Conservation (phyloP, 2,329 filamentous ascomycete genomes). For the Exserohilum rostratum region DNA sequence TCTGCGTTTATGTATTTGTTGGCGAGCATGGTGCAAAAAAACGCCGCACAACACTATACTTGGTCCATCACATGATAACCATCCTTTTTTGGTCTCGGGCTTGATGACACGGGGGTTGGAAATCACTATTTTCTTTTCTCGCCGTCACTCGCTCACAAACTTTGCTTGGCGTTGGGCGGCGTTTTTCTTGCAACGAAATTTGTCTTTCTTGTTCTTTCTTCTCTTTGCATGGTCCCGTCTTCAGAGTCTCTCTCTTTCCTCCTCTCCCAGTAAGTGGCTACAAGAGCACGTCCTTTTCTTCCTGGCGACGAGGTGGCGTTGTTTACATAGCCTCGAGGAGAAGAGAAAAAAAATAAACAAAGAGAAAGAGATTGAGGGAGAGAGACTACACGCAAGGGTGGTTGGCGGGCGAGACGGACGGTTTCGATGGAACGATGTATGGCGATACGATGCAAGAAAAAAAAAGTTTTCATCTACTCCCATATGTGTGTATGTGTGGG, state of each 20-base stretch:
- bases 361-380: not conserved
- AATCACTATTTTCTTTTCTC: not conserved
- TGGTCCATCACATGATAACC: slow-evolving; percentile 8
- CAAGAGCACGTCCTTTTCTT: not conserved
- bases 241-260: too few species aligned
- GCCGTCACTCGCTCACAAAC: slow-evolving; percentile 7
- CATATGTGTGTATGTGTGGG: too few species aligned
- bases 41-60: slow-evolving; percentile 22
- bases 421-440: too few species aligned
- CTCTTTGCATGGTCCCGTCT: too few species aligned
- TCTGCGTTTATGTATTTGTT: slow-evolving; percentile 24
- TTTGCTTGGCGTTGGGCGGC: slow-evolving; percentile 7
- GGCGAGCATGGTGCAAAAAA: slow-evolving; percentile 23
- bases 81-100: slow-evolving; percentile 1
- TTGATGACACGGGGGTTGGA: not conserved
- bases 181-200: slow-evolving; percentile 1
- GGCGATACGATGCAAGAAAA: too few species aligned
- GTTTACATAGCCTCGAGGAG: not conserved
- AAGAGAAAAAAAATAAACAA: too few species aligned
- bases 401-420: not conserved
- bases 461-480: too few species aligned
- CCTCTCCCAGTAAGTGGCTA: not conserved
- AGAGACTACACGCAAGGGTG: not conserved
- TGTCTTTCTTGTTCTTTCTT: not conserved
- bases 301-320: too few species aligned